Base-by-base conservation (phyloP, 345 rosid species). In the Populus ilicifolia region DNA sequence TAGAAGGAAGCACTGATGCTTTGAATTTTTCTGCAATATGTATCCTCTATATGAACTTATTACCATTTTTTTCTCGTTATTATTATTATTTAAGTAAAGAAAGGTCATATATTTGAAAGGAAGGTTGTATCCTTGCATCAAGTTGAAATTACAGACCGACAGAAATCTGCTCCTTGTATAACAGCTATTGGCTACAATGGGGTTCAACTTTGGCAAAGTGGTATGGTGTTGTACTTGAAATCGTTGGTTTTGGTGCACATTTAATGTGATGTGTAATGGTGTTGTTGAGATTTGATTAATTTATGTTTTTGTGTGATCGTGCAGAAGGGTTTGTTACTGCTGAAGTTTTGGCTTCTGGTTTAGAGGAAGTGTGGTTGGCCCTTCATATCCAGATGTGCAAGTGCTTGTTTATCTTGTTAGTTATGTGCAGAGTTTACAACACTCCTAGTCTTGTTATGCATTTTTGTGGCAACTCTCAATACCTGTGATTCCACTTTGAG, bases 161-260 rank as follows among this genome's bases (percentile, higher is more conserved):
- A 85, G 83, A 87, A 88, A 17, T 86, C 89, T 79, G 84, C 87
- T 72, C 99, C 99, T 71, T 89, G 89, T 80, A 80, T 93, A 80
- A 83, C 92, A 50, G 96, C 97, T 75, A 84, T 95, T 72, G 98
- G 98, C 56, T 86, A 84, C 87, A 95, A 90, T 82, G 99, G 98
- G 9, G 78, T 87, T 73, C 91, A 91, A 79, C 90, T 90, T 70
- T 95, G 98, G 98, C 87, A 82, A 79, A 88, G 81, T 76, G 98
- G 98, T 93, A 85, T 33, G 71, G 23, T 70, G 39, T 5, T 67
- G 69, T n/a, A 63, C 6, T 36, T 25, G 48, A 46, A 75, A 46
- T 70, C 35, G 65, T 71, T 77, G 61, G 54, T 8, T 38, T 30
- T 23, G 35, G 75, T 20, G 43, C 75, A 35, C 70, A 36, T 79